A percentile compares a stretch with the other conserved stretches of the same genome.
Conservation (phyloP, 129 eudicot genomes). For the Helichrysum umbraculigerum region DNA sequence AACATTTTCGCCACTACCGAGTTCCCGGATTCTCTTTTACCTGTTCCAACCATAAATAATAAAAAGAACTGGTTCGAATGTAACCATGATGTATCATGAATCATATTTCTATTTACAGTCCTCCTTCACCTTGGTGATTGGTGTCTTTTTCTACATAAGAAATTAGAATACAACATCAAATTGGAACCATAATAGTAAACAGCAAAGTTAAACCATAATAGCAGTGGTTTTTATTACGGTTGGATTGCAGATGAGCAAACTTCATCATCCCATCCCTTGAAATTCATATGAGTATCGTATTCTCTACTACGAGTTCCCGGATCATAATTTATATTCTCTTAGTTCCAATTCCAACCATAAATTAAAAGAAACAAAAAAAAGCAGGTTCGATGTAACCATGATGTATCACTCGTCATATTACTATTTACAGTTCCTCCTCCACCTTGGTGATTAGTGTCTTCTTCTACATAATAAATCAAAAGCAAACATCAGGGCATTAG, state of each 20-base stretch:
- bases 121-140: too few species aligned
- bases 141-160: too few species aligned
- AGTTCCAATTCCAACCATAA: conserved; percentile 65
- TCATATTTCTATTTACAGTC: too few species aligned
- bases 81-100: too few species aligned
- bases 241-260: conserved; percentile 40
- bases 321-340: conserved; percentile 70
- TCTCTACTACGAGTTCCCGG: conserved; percentile 73
- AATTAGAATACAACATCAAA: too few species aligned
- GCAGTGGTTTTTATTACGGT: background rate
- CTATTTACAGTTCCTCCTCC: too few species aligned
- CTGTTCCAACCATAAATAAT: conserved; percentile 65
- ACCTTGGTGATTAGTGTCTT: too few species aligned
- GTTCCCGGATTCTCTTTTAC: conserved; percentile 75
- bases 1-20: conserved; percentile 61
- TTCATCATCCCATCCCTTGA: conserved; percentile 72
- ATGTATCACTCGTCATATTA: too few species aligned
- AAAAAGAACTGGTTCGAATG: background rate
- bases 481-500: too few species aligned
- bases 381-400: background rate
- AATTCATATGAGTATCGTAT: conserved; percentile 66
- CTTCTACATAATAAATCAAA: too few species aligned
- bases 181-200: conserved; percentile 7
- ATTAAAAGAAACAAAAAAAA: background rate
- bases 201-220: background rate